A percentile compares a stretch with the other conserved stretches of the same genome.
Conservation (phyloP, 129 eudicot genomes). For the Chrysanthemum lavandulifolium region DNA sequence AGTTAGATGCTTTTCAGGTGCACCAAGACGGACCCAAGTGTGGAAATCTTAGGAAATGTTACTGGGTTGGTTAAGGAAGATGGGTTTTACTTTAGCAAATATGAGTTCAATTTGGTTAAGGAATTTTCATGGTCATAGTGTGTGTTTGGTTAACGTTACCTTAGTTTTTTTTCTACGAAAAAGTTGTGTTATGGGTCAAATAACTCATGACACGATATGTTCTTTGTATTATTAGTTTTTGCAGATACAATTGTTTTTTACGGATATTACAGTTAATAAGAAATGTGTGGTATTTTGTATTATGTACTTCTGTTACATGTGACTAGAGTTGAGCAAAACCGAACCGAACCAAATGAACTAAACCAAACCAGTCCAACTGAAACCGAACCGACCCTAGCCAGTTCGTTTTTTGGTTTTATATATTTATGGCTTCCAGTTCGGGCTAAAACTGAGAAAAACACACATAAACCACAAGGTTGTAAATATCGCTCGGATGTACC, state of each 20-base stretch:
- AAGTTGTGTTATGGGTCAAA: conserved; percentile 4
- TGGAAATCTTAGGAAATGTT: conserved; percentile 19
- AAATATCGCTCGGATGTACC: too few relatives aligned
- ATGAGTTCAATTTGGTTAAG: conserved; percentile 36
- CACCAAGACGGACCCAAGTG: background rate
- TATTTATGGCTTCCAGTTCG: too few relatives aligned
- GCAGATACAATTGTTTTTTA: background rate
- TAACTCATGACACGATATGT: background rate
- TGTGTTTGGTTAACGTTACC: background rate
- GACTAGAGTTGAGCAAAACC: too few relatives aligned
- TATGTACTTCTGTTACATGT: too few relatives aligned
- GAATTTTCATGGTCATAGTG: conserved; percentile 42
- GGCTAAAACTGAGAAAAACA: too few relatives aligned
- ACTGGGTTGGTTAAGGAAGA: conserved; percentile 57
- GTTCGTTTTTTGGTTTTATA: too few relatives aligned
- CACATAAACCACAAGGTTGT: too few relatives aligned
- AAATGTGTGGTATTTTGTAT: background rate
- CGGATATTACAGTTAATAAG: background rate
- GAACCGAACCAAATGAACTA: too few relatives aligned
- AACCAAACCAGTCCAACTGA: too few relatives aligned
- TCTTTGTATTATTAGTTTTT: background rate
- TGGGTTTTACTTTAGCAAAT: conserved; percentile 49
- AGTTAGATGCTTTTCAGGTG: conserved; percentile 38
- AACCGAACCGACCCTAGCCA: too few relatives aligned
- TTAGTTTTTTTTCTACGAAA: background rate